A percentile compares a stretch with the other conserved stretches of the same genome.
phyloP scores from a whole-genome alignment of 306 rosid genomes.

The Vicia faba region DNA sequence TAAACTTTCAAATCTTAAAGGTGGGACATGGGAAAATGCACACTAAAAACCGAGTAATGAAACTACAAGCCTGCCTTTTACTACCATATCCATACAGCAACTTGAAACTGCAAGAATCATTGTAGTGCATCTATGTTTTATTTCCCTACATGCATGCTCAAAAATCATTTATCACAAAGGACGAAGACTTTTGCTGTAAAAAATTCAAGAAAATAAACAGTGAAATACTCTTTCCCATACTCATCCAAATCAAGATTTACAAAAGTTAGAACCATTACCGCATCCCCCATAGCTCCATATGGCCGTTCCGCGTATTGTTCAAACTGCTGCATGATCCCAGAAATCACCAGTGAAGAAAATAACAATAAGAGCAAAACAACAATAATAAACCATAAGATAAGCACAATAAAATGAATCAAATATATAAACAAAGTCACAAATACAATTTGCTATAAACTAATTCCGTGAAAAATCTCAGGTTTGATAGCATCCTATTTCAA shows the following conservation, averaged over 20 bases:
- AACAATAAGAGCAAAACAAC: background rate
- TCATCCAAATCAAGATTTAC: slow-evolving; percentile 25
- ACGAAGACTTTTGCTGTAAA: background rate
- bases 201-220: slow-evolving; percentile 23
- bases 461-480: background rate
- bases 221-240: background rate
- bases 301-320: slow-evolving; percentile 51
- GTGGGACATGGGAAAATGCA: slow-evolving; percentile 19
- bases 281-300: slow-evolving; percentile 54
- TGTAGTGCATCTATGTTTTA: background rate
- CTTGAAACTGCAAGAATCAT: slow-evolving; percentile 15
- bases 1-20: background rate
- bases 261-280: slow-evolving; percentile 44
- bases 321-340: slow-evolving; percentile 55
- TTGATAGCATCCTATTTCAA: background rate
- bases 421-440: background rate
- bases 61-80: background rate
- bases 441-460: slow-evolving; percentile 7
- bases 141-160: slow-evolving; percentile 3
- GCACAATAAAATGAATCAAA: slow-evolving; percentile 1
- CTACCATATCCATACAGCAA: background rate
- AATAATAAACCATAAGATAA: slow-evolving; percentile 1
- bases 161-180: background rate
- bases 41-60: background rate
- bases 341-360: slow-evolving; percentile 7